These are phyloP conservation scores for Cryptosporidium muris DNA, from an alignment of 169 alveolate genomes.

Conservation along the genomic window DNA sequence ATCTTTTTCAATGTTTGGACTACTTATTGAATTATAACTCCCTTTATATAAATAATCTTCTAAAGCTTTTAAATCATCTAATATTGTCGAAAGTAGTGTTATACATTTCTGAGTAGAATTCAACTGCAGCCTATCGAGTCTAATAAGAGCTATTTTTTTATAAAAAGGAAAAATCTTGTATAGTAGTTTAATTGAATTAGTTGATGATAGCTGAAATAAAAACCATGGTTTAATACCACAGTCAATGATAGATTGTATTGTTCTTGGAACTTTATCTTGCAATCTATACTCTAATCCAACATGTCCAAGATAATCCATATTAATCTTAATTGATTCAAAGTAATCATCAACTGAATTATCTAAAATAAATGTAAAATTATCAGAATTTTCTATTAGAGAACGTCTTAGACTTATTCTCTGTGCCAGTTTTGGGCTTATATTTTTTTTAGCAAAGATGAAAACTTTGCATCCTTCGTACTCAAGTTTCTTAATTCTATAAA, in stretches of 20 bases:
- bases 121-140: conserved; percentile 53
- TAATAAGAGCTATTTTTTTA: conserved; percentile 43
- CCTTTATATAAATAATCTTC: conserved; percentile 7
- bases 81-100: conserved; percentile 10
- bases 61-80: conserved; percentile 28
- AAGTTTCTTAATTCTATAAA: conserved; percentile 9
- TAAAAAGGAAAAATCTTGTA: conserved; percentile 44
- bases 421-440: conserved; percentile 3
- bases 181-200: conserved; percentile 30
- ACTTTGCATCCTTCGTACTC: conserved; percentile 56
- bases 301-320: conserved; percentile 46
- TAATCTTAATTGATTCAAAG: conserved; percentile 15
- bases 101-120: conserved; percentile 12
- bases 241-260: conserved; percentile 14
- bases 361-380: conserved; percentile 28
- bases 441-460: conserved; percentile 48
- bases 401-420: conserved; percentile 10
- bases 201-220: conserved; percentile 27
- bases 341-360: conserved; percentile 49
- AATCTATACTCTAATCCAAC: conserved; percentile 55
- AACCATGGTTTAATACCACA: conserved; percentile 64
- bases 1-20: not conserved
- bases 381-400: conserved; percentile 1
- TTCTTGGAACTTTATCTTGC: conserved; percentile 48
- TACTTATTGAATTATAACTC: not conserved